Evolutionary conservation across 78 protist genomes (phyloP), one percentile per base, ranked within the genome.

Genomic region (Tieghemostelium lacteum): DNA sequence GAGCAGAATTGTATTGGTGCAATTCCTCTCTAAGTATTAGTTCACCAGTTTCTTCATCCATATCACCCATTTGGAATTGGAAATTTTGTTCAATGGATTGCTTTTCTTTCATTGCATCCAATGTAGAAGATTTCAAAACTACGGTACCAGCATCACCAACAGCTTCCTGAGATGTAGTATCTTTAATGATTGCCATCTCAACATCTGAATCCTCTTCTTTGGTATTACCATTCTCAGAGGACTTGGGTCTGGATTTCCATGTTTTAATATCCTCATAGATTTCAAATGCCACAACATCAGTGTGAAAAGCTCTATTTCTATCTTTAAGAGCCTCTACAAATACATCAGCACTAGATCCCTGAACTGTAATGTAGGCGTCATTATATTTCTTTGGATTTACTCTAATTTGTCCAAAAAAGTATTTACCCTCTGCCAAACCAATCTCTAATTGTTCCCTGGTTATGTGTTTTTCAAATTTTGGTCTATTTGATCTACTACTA

Each of bases 291-390:
- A 93, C 95, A 39, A 76, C 40, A 37, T 93, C 95, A n/a, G 89
- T 65, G 54, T 86, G 55, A 60, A 93, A 77, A 4, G 89, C 93
- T 55, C 95, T 37, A 54, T 93, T 93, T 72, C 92, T 83, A 34
- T 62, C 37, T 39, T 60, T 66, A 37, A 80, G 6, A 26, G 87
- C 89, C 36, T 58, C 89, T 45, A 64, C 39, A 71, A 29, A 83
- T 3, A 57, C 78, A 36, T 80, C 86, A 34, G 45, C 40, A 22
- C 19, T 39, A 5, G 36, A 5, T 8, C 95, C 93, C 6, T 93
- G 93, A 0, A 67, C 77, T 0, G 95, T 93, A 17, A 78, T 74
- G 42, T 93, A 93, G 22, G 93, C 95, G 55, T 93, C 94, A 50
- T 39, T 31, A 34, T 67, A 63, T 28, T 50, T 63, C 72, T 93